Conservation (phyloP, 805 yeast genomes). For the Helenozyma rhizophorensis region DNA sequence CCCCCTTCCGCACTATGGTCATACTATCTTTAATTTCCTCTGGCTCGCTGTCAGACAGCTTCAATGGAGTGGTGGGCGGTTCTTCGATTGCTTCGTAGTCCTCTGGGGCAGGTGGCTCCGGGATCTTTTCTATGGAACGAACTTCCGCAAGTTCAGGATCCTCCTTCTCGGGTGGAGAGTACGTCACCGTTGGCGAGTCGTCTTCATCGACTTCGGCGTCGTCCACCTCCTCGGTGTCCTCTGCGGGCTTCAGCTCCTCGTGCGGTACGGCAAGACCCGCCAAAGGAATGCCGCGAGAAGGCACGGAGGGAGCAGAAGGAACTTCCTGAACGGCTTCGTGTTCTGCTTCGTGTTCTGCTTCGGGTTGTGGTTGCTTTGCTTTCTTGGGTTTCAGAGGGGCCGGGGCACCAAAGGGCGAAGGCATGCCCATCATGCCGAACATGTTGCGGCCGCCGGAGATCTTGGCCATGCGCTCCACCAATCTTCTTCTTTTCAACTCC, state of each 20-base stretch:
- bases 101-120: too few relatives aligned
- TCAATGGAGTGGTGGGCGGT: too few relatives aligned
- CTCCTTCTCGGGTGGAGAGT: slow-evolving; percentile 1
- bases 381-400: slow-evolving; percentile 10
- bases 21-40: neutral
- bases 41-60: too few relatives aligned
- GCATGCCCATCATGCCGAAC: slow-evolving; percentile 67
- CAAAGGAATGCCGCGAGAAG: too few relatives aligned
- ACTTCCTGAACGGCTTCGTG: slow-evolving; percentile 1
- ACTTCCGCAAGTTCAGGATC: slow-evolving; percentile 3
- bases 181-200: too few relatives aligned
- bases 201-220: too few relatives aligned
- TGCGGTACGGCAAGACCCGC: too few relatives aligned
- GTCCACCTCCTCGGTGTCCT: too few relatives aligned
- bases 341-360: neutral
- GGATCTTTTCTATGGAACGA: neutral
- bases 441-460: slow-evolving; percentile 82
- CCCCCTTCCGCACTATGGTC: neutral
- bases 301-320: neutral
- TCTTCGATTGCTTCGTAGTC: too few relatives aligned
- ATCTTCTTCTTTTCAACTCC: slow-evolving; percentile 66
- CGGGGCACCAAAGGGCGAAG: slow-evolving; percentile 35
- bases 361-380: slow-evolving; percentile 7
- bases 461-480: slow-evolving; percentile 94
- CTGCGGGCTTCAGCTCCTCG: too few relatives aligned